Conservation (phyloP, 768 basidiomycete species). For the Boletellus ananiceps region DNA sequence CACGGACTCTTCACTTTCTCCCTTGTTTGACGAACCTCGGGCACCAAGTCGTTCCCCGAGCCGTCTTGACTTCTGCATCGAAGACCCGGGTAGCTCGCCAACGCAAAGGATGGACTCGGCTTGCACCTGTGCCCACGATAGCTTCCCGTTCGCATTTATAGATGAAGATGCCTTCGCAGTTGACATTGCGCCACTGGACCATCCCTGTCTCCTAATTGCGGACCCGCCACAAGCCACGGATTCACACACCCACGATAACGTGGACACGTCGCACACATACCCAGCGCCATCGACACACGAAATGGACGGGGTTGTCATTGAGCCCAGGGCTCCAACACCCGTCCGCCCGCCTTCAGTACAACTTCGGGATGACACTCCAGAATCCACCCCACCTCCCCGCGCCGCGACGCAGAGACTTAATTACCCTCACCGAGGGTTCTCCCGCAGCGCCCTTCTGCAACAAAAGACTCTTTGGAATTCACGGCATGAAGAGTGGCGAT, state of each 20-base stretch:
- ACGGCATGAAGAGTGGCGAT: constrained; percentile 44
- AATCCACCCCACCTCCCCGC: constrained; percentile 3
- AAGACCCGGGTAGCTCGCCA: not conserved
- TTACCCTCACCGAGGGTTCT: constrained; percentile 58
- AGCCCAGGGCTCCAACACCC: constrained; percentile 21
- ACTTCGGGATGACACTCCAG: constrained; percentile 1
- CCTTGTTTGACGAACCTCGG: constrained; percentile 7
- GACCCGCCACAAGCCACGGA: constrained; percentile 8
- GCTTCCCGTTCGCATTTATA: not conserved
- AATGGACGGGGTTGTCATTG: constrained; percentile 16
- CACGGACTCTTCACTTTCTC: constrained; percentile 11
- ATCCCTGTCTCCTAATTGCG: not conserved
- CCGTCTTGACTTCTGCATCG: constrained; percentile 40
- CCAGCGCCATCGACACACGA: constrained; percentile 8
- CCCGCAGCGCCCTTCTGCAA: constrained; percentile 54
- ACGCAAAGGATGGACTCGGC: constrained; percentile 13
- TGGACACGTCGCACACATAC: constrained; percentile 5
- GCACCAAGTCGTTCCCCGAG: constrained; percentile 44
- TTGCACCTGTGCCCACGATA: not conserved
- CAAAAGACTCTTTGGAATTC: constrained; percentile 60
- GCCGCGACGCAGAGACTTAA: constrained; percentile 34
- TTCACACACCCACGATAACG: constrained; percentile 13
- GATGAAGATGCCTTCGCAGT: constrained; percentile 10
- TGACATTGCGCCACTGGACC: not conserved
- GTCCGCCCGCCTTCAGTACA: constrained; percentile 14